phyloP scores from a whole-genome alignment of 345 rosid genomes.

The Euphorbia peplus region DNA sequence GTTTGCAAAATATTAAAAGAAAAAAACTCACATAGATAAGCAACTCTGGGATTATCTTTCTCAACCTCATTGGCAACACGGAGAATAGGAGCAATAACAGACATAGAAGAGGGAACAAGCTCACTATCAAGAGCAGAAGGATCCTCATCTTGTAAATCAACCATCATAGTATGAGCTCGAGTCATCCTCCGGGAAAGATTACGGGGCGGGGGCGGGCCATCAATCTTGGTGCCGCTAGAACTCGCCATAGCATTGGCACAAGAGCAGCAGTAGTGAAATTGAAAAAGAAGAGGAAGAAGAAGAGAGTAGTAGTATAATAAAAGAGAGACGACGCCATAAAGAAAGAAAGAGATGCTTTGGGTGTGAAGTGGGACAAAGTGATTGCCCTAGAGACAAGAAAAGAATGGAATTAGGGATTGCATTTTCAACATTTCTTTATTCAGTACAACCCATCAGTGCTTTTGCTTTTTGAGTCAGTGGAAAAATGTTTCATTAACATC shows the following conservation, averaged over 20 bases:
- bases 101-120: conserved; percentile 83
- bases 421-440: conserved; percentile 1
- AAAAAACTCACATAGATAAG: conserved; percentile 67
- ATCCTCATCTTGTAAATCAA: conserved; percentile 51
- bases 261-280: neutral
- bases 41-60: conserved; percentile 66
- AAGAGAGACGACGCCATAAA: neutral
- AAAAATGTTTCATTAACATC: neutral
- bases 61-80: conserved; percentile 92
- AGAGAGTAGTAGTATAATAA: neutral
- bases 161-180: conserved; percentile 46
- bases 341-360: conserved; percentile 50
- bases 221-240: conserved; percentile 62
- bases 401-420: conserved; percentile 31
- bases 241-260: conserved; percentile 54
- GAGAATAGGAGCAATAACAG: conserved; percentile 63
- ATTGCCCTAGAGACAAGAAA: conserved; percentile 58
- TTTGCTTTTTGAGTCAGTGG: neutral
- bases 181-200: conserved; percentile 47
- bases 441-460: neutral
- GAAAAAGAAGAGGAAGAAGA: neutral
- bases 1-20: too few relatives aligned
- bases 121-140: conserved; percentile 60
- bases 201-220: conserved; percentile 37
- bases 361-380: conserved; percentile 54